Evolutionary conservation across 2,329 filamentous ascomycete species (phyloP), one percentile per base, ranked within the genome.

Genomic region (Achaetomium macrosporum): DNA sequence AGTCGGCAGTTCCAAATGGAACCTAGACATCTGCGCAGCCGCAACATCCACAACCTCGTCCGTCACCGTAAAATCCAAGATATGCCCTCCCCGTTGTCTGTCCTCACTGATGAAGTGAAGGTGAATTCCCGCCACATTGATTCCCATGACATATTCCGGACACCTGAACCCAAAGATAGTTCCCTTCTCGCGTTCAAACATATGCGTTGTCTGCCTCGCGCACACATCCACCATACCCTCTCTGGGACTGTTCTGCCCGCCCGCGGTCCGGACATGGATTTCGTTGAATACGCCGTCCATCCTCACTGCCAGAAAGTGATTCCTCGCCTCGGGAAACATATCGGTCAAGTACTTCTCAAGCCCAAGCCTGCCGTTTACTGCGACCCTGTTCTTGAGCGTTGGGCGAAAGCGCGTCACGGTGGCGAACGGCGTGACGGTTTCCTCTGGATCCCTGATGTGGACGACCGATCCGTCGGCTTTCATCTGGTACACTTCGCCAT

Each of bases 61-160:
- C 12, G 65, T 65, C 25, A n/a, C n/a, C n/a, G 64, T 62, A 5
- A 69, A 49, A 3, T 50, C 63, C 42, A 69, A 54, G 36, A 70
- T 57, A 35, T 70, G 68, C 0, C 68, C 68, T 1, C 66, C 68
- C 3, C 51, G 55, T 25, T 58, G 57, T 36, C 63, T 56, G 51
- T 69, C 66, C 39, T 64, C 62, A 17, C 51, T 63, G 55, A 70
- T 67, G 43, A 69, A 69, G 43, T 70, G 68, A 42, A 70, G 36
- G 31, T 69, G 68, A 19, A 66, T 62, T 3, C 68, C 68, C 1
- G 65, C 63, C 0, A 69, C 66, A 53, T 66, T 68, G 25, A 70
- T 59, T 9, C 66, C 65, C 59, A 66, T 64, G 19, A 64, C 59
- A 53, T 66, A 69, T 17, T 54, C 58, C 0, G 68, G 68, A 29